A percentile compares a stretch with the other conserved stretches of the same genome.
Evolutionary conservation across 2,329 filamentous ascomycete species (phyloP).

Genomic region (Trichoderma cornu-damae): DNA sequence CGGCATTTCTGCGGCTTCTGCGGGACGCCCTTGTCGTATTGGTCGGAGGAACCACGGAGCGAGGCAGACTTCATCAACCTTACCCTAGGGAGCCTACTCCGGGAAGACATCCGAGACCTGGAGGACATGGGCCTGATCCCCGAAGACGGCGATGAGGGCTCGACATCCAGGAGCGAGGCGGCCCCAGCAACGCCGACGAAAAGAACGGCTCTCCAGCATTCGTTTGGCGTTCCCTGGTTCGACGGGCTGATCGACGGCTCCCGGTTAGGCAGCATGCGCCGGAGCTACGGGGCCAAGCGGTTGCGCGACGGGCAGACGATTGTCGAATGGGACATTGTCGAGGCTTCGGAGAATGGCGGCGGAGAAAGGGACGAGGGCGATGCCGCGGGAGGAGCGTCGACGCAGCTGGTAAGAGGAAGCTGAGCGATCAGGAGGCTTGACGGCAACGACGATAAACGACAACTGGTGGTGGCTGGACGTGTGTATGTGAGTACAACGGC

Average conservation of each 20-base stretch:
- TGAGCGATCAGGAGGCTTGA: constrained; percentile 38
- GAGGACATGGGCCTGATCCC: constrained; percentile 72
- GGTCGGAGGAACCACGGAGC: constrained; percentile 65
- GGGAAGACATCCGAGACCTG: constrained; percentile 65
- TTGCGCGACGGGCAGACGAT: constrained; percentile 59
- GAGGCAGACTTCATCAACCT: constrained; percentile 77
- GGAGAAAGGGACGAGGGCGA: constrained; percentile 31
- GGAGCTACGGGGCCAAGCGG: constrained; percentile 49
- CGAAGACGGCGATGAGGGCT: constrained; percentile 31
- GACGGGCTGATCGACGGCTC: constrained; percentile 76
- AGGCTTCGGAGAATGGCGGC: constrained; percentile 53
- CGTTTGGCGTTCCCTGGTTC: constrained; percentile 79
- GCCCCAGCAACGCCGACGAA: constrained; percentile 24
- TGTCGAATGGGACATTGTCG: constrained; percentile 79
- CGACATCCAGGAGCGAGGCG: constrained; percentile 24
- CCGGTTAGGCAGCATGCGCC: constrained; percentile 61
- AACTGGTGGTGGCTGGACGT: not conserved
- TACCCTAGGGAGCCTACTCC: constrained; percentile 69
- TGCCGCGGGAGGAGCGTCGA: constrained; percentile 34
- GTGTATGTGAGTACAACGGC: not conserved
- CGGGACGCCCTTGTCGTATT: constrained; percentile 77
- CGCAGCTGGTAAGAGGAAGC: constrained; percentile 47
- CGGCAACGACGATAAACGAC: not conserved
- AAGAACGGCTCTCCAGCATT: constrained; percentile 42
- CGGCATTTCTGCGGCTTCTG: constrained; percentile 89